Conservation (phyloP, 805 yeast genomes). For the Yarrowia hollandica region DNA sequence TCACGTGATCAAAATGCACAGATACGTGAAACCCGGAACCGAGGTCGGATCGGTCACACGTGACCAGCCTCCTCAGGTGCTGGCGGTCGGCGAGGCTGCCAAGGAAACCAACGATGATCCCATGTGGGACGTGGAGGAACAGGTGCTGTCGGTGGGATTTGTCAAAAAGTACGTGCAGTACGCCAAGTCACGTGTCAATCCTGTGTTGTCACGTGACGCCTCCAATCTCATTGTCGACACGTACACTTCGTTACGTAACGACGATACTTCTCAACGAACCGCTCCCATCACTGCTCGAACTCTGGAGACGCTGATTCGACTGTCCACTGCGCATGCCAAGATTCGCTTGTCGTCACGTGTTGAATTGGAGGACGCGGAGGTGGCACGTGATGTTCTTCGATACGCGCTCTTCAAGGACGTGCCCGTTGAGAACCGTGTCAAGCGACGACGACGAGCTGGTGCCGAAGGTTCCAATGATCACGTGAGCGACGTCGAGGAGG, state of each 20-base stretch:
- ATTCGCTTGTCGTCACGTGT: conserved; percentile 80
- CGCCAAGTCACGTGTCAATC: conserved; percentile 84
- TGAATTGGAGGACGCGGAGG: conserved; percentile 73
- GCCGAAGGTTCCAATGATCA: conserved; percentile 48
- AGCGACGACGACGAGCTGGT: conserved; percentile 41
- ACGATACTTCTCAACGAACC: conserved; percentile 52
- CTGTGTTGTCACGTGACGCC: conserved; percentile 75
- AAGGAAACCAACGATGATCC: conserved; percentile 48
- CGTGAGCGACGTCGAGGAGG: conserved; percentile 47
- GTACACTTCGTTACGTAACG: conserved; percentile 80
- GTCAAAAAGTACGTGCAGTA: conserved; percentile 90
- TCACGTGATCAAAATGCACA: conserved; percentile 91
- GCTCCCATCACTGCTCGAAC: conserved; percentile 99
- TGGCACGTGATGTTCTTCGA: conserved; percentile 81
- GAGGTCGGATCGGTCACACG: conserved; percentile 92
- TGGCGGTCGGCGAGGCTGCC: conserved; percentile 77
- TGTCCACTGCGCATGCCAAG: conserved; percentile 95
- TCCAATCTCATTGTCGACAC: conserved; percentile 76
- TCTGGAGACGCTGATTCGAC: conserved; percentile 89
- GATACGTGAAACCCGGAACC: conserved; percentile 82
- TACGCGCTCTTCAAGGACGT: conserved; percentile 84
- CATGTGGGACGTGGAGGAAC: conserved; percentile 46
- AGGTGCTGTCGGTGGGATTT: conserved; percentile 75
- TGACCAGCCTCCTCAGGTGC: conserved; percentile 65
- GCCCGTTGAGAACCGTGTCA: conserved; percentile 43